Base-by-base conservation (phyloP, 371 early-diverging fungal genomes). In the Mucor velutinosus region DNA sequence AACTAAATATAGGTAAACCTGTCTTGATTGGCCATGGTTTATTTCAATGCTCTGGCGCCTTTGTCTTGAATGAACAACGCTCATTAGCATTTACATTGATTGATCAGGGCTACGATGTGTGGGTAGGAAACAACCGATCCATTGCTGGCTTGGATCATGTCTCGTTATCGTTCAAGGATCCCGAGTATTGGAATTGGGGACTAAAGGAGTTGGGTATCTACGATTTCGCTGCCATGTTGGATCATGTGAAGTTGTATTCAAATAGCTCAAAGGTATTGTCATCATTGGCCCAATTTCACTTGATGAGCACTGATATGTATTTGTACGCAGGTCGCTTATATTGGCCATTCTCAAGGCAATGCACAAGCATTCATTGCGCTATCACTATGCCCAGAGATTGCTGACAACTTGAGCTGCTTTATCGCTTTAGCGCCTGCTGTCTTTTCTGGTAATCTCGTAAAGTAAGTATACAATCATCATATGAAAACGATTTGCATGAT, bases 331-430 rank as follows among this genome's bases (percentile, higher is more conserved):
- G 71, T 88, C 33, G 81, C 75, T 12, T 85, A 76, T 55, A 80
- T 88, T 65, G 88, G 88, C 2, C 86, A 86, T 64, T 86, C 86
- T 27, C 88, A 88, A 67, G 88, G 88, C 21, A 86, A 84, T 64
- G 82, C 88, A 0, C 85, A 84, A 66, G 85, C 76, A 3, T 88
- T 86, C 74, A 66, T 85, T 53, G 86, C 77, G 2, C 63, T 86
- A 58, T 68, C 72, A 1, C 62, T 80, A 12, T 78, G 76, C 32
- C 86, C 87, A 11, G 69, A 77, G 15, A 32, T 84, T 1, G 67
- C 70, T 27, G 67, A 70, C 15, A 83, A 79, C 5, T 60, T 88
- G 21, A 80, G 80, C 21, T 81, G 80, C 35, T 83, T 88, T 60
- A 64, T 86, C 55, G 88, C 88, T 3, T 72, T 88, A 23, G 88